Base-by-base conservation (phyloP, 2,329 filamentous ascomycete species). In the Curvularia sp. region DNA sequence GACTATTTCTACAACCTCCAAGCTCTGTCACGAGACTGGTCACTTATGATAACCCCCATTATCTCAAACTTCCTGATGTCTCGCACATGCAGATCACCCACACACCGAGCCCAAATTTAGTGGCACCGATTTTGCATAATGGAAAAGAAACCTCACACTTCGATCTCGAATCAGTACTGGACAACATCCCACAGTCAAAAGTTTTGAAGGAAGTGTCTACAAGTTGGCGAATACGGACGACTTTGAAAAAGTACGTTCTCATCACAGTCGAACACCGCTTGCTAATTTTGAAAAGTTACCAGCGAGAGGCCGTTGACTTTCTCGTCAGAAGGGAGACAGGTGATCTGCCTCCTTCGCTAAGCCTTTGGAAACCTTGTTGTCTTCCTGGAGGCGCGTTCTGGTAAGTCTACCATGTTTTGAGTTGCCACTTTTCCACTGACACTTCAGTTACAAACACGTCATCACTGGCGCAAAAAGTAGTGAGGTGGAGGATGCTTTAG, bases 391-490 rank as follows among this genome's bases (percentile, higher is more conserved):
- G 30, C 5, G 6, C 23, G 25, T 59, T 49, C 39, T 55, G 28
- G 39, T 52, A 42, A 34, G 36, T 34, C 6, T 19, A 10, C 12
- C 15, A 18, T 30, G 25, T 13, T 6, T 6, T 4, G n/a, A 10
- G 10, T 23, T 19, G 28, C n/a, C 23, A 18, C 7, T 30, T 30
- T 30, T 36, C 38, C 4, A 30, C 21, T 47, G 18, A 52, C 27
- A 27, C 10, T 39, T 8, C 43, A 62, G 59, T 36, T 63, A 53
- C 21, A 38, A 64, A 41, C 56, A 97, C 68, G 86, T 96, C 53
- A 92, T 97, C 65, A 96, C 91, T 13, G 89, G 89, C 2, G 21
- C 53, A 4, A 66, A 67, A 28, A 57, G 49, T 27, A 55, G 48
- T 27, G 59, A 66, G 21, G 52, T 66, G 19, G 66, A 73, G 3